Evolutionary conservation across 345 rosid genomes (phyloP), one percentile per base, ranked within the genome.

Genomic region (Gossypium australe): DNA sequence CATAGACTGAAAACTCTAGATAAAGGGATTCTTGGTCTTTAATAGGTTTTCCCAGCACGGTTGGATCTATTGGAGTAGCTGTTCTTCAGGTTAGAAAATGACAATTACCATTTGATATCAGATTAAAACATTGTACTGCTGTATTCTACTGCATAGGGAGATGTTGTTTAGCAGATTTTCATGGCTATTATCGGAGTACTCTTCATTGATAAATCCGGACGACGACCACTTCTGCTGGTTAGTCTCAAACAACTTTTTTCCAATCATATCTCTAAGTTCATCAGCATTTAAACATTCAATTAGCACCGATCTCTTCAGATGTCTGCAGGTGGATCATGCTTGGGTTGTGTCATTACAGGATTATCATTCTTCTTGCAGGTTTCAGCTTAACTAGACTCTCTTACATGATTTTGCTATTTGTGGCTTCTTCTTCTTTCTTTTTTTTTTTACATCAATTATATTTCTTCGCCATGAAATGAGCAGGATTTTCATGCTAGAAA

Each of bases 211-310:
- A 73, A 62, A 66, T 52, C 17, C 9, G 86, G 84, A 51, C 66
- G 85, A 67, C 76, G 81, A n/a, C 80, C 83, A 2, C 81, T 85
- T 52, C 83, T 82, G 25, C 11, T 80, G 81, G 83, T 82, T 52
- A 61, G 69, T 1, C 18, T 9, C 3, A 2, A 14, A 44, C 16
- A 43, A 1, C 38, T 11, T 29, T 17, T 29, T 62, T 2, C 9
- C 20, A 4, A 11, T 63, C 53, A 2, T 7, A n/a, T 2, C 44
- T 11, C 27, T 24, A 14, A 4, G n/a, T 7, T 48, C 29, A 22
- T 13, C 7, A 4, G 12, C 17, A 25, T 1, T 2, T 0, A 17
- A n/a, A 10, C 9, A 34, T 13, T 16, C 13, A 64, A 20, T 13
- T 53, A 44, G 52, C 29, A 4, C 24, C 29, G 10, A 14, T 27